A percentile compares a stretch with the other conserved stretches of the same genome.
phyloP scores from a whole-genome alignment of 805 yeast genomes.

The Sugiyamaella qingdaonensis region DNA sequence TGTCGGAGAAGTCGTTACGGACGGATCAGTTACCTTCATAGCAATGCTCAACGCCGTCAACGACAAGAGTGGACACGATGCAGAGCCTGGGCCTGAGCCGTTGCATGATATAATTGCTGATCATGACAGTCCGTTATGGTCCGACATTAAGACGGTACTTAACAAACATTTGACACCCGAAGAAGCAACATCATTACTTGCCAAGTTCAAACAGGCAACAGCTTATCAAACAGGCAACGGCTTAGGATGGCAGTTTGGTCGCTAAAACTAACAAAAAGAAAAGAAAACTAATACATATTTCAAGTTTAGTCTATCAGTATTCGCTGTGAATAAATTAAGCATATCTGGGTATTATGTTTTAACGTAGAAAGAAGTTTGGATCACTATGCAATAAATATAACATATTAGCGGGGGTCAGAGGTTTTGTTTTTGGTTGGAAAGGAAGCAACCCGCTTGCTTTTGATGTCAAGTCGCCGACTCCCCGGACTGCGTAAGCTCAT shows the following conservation, averaged over 20 bases:
- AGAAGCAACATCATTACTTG: slow-evolving; percentile 1
- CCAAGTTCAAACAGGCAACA: slow-evolving; percentile 3
- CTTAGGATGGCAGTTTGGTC: not conserved
- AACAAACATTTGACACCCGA: not conserved
- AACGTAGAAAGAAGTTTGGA: not conserved
- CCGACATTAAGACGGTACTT: slow-evolving; percentile 5
- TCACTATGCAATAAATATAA: not conserved
- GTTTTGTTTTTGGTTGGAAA: not conserved
- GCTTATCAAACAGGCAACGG: not conserved
- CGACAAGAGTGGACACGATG: not conserved
- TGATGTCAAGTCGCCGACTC: slow-evolving; percentile 3
- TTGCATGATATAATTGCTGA: not conserved
- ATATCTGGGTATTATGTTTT: too few relatives aligned
- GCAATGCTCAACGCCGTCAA: slow-evolving; percentile 38
- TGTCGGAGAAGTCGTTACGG: slow-evolving; percentile 31
- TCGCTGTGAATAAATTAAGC: too few relatives aligned
- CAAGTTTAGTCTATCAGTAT: too few relatives aligned
- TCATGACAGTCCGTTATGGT: slow-evolving; percentile 6
- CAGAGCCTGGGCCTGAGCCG: not conserved
- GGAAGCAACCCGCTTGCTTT: slow-evolving; percentile 1
- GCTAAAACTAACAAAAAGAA: too few relatives aligned
- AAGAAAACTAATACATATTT: not conserved
- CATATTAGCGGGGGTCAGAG: not conserved
- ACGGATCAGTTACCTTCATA: slow-evolving; percentile 37
- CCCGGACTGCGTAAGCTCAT: slow-evolving; percentile 10